These are phyloP conservation scores for Paecilomyces fulvus DNA, from an alignment of 2,329 filamentous ascomycete genomes.

Conservation along the genomic window DNA sequence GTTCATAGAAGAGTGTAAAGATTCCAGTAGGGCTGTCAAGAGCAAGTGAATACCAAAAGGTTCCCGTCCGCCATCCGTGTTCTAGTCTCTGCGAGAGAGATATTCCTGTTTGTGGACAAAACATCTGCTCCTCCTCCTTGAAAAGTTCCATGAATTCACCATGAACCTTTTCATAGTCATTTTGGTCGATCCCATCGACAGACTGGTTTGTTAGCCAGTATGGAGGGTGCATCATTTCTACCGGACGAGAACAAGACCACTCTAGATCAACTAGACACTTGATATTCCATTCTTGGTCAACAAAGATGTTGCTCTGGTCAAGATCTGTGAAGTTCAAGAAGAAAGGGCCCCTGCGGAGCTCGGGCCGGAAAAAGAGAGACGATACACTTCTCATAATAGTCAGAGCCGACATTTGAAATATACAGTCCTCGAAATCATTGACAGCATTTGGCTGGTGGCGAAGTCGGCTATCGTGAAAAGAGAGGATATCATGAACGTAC, in stretches of 20 bases:
- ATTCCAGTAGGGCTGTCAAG: slow-evolving; percentile 17
- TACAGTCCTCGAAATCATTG: slow-evolving; percentile 5
- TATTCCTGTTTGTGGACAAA: too few relatives aligned
- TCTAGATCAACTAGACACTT: slow-evolving; percentile 28
- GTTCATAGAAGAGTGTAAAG: slow-evolving; percentile 16
- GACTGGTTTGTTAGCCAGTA: slow-evolving; percentile 17
- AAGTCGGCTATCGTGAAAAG: slow-evolving; percentile 15
- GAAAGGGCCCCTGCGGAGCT: slow-evolving; percentile 27
- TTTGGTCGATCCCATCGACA: slow-evolving; percentile 9
- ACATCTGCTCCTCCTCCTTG: slow-evolving; percentile 10
- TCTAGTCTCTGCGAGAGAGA: too few relatives aligned
- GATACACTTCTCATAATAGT: background rate
- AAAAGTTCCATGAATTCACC: slow-evolving; percentile 13
- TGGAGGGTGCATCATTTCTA: slow-evolving; percentile 18
- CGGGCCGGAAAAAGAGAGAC: slow-evolving; percentile 4
- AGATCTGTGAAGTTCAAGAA: slow-evolving; percentile 28
- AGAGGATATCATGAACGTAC: slow-evolving; percentile 16
- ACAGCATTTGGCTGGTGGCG: slow-evolving; percentile 15
- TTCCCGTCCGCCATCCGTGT: slow-evolving; percentile 14
- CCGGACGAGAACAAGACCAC: slow-evolving; percentile 23
- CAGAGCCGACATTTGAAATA: slow-evolving; percentile 7
- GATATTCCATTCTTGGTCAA: slow-evolving; percentile 27
- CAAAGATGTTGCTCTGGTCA: slow-evolving; percentile 29
- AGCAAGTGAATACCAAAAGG: slow-evolving; percentile 21
- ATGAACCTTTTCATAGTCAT: slow-evolving; percentile 6